Base-by-base conservation (phyloP, 2,329 filamentous ascomycete genomes). In the Seiridium cupressi region DNA sequence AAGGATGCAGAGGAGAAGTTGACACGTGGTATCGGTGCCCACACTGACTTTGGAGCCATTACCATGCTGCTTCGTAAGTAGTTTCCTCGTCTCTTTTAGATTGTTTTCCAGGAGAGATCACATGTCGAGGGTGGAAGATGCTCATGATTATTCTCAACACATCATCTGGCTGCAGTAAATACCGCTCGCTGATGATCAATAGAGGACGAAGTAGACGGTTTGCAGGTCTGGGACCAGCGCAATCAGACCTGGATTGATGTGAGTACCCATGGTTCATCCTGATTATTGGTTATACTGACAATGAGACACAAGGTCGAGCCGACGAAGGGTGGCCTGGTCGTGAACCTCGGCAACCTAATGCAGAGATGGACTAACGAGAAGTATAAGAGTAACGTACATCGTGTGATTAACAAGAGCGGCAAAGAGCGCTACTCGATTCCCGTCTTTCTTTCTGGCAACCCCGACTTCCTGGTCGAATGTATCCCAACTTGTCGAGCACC, bases 361-460 rank as follows among this genome's bases (percentile, higher is more conserved):
- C 64, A 72, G 64, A 68, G 66, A 32, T 74, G 66, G 62, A 70
- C 69, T 1, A 68, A 63, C 0, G 71, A 69, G 13, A 70, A 74
- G 53, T 86, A 84, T 71, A 80, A 78, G 66, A 82, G 78, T 65
- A 84, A 78, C 54, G 69, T 83, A 3, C 84, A 87, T 66, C 74
- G 83, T 6, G 84, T 86, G 34, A 79, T 86, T 63, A 85, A 85
- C 72, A 74, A 75, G 48, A 79, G 77, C 3, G 74, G 73, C 1
- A 72, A 71, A 8, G 79, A 84, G 66, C 75, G 84, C 44, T 86
- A 84, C 66, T 83, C 79, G 5, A 74, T 86, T n/a, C 81, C 83
- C 0, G 80, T 85, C 56, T 86, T 85, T 69, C 80, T 84, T 59
- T 80, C 81, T 58, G 82, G 82, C 4, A 83, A 84, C 69, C 72